phyloP scores from a whole-genome alignment of 441 rosid genomes.

The Populus trichocarpa region DNA sequence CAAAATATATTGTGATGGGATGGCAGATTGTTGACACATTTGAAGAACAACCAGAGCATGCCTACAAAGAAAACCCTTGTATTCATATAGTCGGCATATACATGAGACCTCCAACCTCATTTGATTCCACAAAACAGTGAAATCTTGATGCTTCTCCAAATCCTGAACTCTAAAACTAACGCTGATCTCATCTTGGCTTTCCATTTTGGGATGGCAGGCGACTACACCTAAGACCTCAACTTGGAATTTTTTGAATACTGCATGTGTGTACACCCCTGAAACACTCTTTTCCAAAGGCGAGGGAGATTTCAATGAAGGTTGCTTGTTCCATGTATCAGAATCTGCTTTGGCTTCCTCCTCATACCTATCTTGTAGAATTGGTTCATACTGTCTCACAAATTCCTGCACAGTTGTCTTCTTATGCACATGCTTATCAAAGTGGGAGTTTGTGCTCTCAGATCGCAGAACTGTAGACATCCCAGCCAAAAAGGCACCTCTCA shows the following conservation, averaged over 20 bases:
- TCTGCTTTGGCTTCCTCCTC: slow-evolving; percentile 93
- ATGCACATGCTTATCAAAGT: slow-evolving; percentile 76
- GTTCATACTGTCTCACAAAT: slow-evolving; percentile 69
- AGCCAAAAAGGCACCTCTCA: slow-evolving; percentile 57
- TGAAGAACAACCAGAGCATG: slow-evolving; percentile 91
- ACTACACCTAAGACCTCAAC: slow-evolving; percentile 80
- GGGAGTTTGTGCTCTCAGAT: slow-evolving; percentile 68
- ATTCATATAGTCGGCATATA: slow-evolving; percentile 69
- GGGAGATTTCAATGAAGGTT: slow-evolving; percentile 71
- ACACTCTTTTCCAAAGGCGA: slow-evolving; percentile 87
- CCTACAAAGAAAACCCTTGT: slow-evolving; percentile 85
- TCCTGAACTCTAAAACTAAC: slow-evolving; percentile 68
- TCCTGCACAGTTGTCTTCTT: slow-evolving; percentile 80
- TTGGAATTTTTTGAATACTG: slow-evolving; percentile 77
- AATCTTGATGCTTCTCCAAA: slow-evolving; percentile 68
- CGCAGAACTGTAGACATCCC: slow-evolving; percentile 76
- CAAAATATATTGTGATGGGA: slow-evolving; percentile 68
- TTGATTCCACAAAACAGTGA: slow-evolving; percentile 65
- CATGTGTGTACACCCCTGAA: slow-evolving; percentile 67
- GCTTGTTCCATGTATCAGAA: slow-evolving; percentile 83
- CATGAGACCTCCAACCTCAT: slow-evolving; percentile 68
- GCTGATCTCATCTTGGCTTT: slow-evolving; percentile 60
- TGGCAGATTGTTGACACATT: slow-evolving; percentile 68
- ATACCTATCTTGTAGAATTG: slow-evolving; percentile 65
- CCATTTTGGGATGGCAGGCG: slow-evolving; percentile 86